Percentiles rank a stretch among this genome's conserved stretches.
These are phyloP conservation scores for Samsoniella hepiali DNA, from an alignment of 2,329 filamentous ascomycete species.

Conservation along the genomic window DNA sequence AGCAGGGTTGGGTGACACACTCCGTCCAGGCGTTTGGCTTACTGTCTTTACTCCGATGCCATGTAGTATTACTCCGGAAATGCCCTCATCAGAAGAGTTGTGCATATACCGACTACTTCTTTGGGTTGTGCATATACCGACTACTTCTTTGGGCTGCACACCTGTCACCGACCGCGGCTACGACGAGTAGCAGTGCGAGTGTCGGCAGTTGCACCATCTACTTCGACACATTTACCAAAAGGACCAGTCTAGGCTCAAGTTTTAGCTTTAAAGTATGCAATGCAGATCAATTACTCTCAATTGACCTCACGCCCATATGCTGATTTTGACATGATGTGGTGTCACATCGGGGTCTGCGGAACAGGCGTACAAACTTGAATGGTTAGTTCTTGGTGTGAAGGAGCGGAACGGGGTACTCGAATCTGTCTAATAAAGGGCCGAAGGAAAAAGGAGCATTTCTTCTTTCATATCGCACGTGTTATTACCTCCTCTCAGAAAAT, in stretches of 20 bases:
- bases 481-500: too few relatives aligned
- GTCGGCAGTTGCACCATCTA: not conserved
- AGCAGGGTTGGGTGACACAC: not conserved
- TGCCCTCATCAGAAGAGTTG: not conserved
- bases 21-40: not conserved
- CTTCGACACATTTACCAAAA: not conserved
- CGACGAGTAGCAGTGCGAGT: not conserved
- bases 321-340: too few relatives aligned
- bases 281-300: not conserved
- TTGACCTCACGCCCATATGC: not conserved
- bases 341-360: too few relatives aligned
- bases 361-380: not conserved
- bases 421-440: too few relatives aligned
- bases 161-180: not conserved
- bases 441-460: too few relatives aligned
- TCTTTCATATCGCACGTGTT: too few relatives aligned
- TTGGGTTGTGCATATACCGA: not conserved
- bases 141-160: not conserved
- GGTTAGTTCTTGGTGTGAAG: too few relatives aligned
- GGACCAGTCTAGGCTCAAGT: not conserved
- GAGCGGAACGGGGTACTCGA: too few relatives aligned
- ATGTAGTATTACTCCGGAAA: not conserved
- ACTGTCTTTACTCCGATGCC: not conserved
- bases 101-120: not conserved
- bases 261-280: not conserved